Evolutionary conservation across 1,284 basidiomycete genomes (phyloP), one percentile per base, ranked within the genome.

Genomic region (Boletus holoroseus): DNA sequence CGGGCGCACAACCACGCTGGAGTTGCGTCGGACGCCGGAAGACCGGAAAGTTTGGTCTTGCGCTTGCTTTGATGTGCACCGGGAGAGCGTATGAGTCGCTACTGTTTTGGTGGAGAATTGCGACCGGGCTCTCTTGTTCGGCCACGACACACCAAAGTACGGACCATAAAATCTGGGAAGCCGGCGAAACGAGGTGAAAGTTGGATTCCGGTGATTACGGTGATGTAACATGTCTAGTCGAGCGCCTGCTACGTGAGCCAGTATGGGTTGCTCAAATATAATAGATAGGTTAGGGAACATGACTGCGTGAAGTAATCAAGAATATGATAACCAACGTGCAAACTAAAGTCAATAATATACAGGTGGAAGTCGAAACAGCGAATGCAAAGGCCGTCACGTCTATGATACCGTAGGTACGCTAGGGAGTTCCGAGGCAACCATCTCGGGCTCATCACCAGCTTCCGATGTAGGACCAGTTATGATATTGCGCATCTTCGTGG

Each of bases 401-500:
- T 65, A 66, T 43, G 57, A 58, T 15, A 43, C 53, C 26, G 47
- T 53, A 51, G 64, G 54, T 44, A 56, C 28, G 11, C 40, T 43
- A 38, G 39, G 53, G 15, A 57, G 53, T 41, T 68, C 68, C 18
- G 55, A 54, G 12, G 34, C 49, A 37, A 40, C 54, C 6, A 22
- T 18, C 53, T 75, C 75, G 31, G 71, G 69, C 51, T 79, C 78
- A 22, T 67, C 59, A 20, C 70, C 71, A 49, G 63, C 72, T 51
- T 77, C 76, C n/a, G 74, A 74, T 12, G 71, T 69, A 20, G 75
- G 72, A 13, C 70, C 67, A 49, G 71, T 71, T 13, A 77, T 67
- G 45, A 77, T 73, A 34, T 69, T 80, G 50, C 80, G 71, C 79
- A 82, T 80, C 62, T 81, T 82, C 18, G 80, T 77, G 24, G 76